These are phyloP conservation scores for Termitomyces bulborhizus DNA, from an alignment of 768 basidiomycete species.

Conservation along the genomic window DNA sequence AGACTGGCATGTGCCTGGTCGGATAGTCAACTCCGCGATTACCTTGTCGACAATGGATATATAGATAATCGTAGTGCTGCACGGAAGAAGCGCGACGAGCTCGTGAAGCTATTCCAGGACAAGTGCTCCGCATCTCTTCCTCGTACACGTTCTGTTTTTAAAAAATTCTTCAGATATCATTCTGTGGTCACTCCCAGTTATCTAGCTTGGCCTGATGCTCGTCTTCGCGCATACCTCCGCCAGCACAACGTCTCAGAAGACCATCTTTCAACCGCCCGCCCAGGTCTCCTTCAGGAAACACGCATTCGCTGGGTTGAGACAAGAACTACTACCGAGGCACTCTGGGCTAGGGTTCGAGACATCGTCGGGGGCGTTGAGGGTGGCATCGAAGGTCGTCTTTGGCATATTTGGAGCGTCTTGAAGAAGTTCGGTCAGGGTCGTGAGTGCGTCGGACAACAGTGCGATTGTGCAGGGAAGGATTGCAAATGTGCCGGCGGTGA, in stretches of 20 bases:
- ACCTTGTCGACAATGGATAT: conserved; percentile 72
- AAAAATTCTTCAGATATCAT: conserved; percentile 40
- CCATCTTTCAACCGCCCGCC: conserved; percentile 56
- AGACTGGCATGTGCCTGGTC: conserved; percentile 66
- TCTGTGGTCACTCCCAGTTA: conserved; percentile 49
- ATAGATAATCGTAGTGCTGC: conserved; percentile 42
- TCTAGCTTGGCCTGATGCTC: conserved; percentile 88
- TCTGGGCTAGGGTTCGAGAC: conserved; percentile 59
- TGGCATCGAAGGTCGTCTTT: conserved; percentile 73
- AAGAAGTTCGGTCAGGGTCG: conserved; percentile 21
- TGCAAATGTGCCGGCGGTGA: background rate
- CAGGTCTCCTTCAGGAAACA: conserved; percentile 74
- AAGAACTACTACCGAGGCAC: conserved; percentile 44
- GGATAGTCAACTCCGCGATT: conserved; percentile 63
- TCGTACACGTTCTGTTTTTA: background rate
- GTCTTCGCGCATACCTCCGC: conserved; percentile 84
- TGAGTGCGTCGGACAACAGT: conserved; percentile 16
- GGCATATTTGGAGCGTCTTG: conserved; percentile 37
- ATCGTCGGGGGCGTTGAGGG: conserved; percentile 62
- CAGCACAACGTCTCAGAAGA: conserved; percentile 69
- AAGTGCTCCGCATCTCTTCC: conserved; percentile 39
- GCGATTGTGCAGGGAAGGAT: conserved; percentile 9
- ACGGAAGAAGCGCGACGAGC: conserved; percentile 67
- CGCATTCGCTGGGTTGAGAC: conserved; percentile 77
- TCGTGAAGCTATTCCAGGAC: conserved; percentile 63